Evolutionary conservation across 2,329 filamentous ascomycete genomes (phyloP).

Genomic region (Diaporthe ampelina): DNA sequence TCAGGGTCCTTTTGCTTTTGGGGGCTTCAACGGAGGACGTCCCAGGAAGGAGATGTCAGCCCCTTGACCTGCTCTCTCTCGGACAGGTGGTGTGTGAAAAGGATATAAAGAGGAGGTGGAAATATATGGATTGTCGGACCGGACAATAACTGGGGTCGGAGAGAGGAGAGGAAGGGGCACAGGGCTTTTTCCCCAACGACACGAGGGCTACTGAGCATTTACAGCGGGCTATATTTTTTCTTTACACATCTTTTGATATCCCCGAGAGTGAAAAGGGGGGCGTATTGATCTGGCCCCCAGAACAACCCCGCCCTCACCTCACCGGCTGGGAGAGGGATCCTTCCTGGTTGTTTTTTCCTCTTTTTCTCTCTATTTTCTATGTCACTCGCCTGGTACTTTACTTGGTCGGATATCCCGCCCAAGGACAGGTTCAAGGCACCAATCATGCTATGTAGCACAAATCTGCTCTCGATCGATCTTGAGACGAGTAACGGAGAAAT

Average conservation of each 20-base stretch:
- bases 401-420: background rate
- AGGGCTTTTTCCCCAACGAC: constrained; percentile 8
- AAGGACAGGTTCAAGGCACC: background rate
- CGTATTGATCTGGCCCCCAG: constrained; percentile 3
- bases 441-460: constrained; percentile 1
- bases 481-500: constrained; percentile 21
- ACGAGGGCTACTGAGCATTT: constrained; percentile 34
- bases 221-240: constrained; percentile 35
- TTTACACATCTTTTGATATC: constrained; percentile 33
- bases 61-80: constrained; percentile 21
- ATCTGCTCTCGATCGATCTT: constrained; percentile 11
- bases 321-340: constrained; percentile 29
- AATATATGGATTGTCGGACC: background rate
- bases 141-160: background rate
- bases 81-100: constrained; percentile 11
- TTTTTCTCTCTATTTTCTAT: background rate
- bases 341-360: constrained; percentile 9
- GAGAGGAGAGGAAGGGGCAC: background rate
- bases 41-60: constrained; percentile 27
- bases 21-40: constrained; percentile 9
- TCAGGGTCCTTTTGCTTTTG: constrained; percentile 31
- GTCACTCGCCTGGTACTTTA: constrained; percentile 19
- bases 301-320: constrained; percentile 20
- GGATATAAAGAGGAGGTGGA: background rate
- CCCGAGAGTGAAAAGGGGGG: constrained; percentile 29